These are phyloP conservation scores for Hanseniaspora uvarum DNA, from an alignment of 1,139 yeast genomes.

Conservation along the genomic window DNA sequence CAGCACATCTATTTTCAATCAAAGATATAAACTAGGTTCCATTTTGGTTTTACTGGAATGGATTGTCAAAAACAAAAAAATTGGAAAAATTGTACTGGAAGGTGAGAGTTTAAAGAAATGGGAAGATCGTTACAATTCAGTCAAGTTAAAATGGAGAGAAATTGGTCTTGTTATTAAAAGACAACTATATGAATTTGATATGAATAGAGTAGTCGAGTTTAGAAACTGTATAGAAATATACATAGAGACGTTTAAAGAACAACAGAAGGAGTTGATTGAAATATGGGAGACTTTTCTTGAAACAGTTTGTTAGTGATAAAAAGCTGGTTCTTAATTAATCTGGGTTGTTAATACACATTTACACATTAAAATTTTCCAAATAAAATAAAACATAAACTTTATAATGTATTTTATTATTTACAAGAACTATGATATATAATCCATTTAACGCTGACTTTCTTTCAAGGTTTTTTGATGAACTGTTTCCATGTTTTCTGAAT, in stretches of 20 bases:
- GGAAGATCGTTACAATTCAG: slow-evolving; percentile 46
- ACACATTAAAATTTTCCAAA: too few species aligned
- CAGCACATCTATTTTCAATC: slow-evolving; percentile 61
- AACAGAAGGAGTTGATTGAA: slow-evolving; percentile 91
- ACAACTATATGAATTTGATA: slow-evolving; percentile 63
- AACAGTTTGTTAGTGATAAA: slow-evolving; percentile 23
- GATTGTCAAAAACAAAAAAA: slow-evolving; percentile 39
- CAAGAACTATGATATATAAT: neutral
- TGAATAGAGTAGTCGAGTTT: slow-evolving; percentile 72
- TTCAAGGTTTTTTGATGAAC: neutral
- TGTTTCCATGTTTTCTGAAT: neutral
- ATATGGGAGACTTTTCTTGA: slow-evolving; percentile 81
- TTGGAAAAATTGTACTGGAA: slow-evolving; percentile 45
- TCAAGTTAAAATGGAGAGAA: slow-evolving; percentile 49
- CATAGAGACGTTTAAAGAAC: slow-evolving; percentile 81
- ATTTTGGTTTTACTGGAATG: slow-evolving; percentile 51
- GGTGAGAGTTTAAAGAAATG: slow-evolving; percentile 50
- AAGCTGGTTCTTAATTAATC: too few species aligned
- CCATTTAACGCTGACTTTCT: neutral
- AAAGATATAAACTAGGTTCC: slow-evolving; percentile 60
- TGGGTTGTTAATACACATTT: too few species aligned
- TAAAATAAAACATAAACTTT: too few species aligned
- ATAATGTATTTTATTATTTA: neutral
- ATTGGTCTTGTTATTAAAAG: slow-evolving; percentile 55
- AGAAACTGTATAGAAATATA: slow-evolving; percentile 83